phyloP scores from a whole-genome alignment of 345 rosid genomes.

The Pugionium dolabratum region DNA sequence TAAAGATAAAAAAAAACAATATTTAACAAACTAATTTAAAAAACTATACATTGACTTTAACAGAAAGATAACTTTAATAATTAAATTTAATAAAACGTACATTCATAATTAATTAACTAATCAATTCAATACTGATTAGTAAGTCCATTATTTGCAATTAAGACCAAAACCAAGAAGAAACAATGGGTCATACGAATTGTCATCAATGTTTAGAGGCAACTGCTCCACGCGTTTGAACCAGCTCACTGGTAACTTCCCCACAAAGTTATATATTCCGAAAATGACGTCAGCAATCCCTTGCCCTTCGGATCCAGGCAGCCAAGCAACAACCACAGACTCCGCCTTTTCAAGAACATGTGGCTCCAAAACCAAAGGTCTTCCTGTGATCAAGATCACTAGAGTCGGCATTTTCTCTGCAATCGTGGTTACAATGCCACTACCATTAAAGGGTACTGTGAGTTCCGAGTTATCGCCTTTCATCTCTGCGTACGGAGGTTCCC shows the following conservation, averaged over 20 bases:
- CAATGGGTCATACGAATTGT: slow-evolving; percentile 53
- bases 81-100: too few species aligned
- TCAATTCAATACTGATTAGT: too few species aligned
- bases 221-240: slow-evolving; percentile 59
- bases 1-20: too few species aligned
- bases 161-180: slow-evolving; percentile 68
- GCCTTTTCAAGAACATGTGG: slow-evolving; percentile 57
- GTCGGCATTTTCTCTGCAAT: slow-evolving; percentile 68
- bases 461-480: slow-evolving; percentile 55
- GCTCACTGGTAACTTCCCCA: slow-evolving; percentile 67
- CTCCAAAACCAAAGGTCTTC: slow-evolving; percentile 73
- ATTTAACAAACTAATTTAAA: too few species aligned
- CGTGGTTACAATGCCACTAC: slow-evolving; percentile 48
- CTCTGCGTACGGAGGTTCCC: slow-evolving; percentile 83
- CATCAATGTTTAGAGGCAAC: slow-evolving; percentile 37
- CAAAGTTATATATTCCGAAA: slow-evolving; percentile 64
- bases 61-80: too few species aligned
- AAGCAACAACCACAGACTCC: slow-evolving; percentile 77
- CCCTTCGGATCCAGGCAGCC: slow-evolving; percentile 90
- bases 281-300: slow-evolving; percentile 65
- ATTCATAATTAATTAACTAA: too few species aligned
- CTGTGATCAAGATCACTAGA: slow-evolving; percentile 61
- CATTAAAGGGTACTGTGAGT: slow-evolving; percentile 66
- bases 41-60: too few species aligned
- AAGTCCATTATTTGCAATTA: not conserved